phyloP scores from a whole-genome alignment of 192 early-diverging fungal genomes.

The Coemansia sp. region DNA sequence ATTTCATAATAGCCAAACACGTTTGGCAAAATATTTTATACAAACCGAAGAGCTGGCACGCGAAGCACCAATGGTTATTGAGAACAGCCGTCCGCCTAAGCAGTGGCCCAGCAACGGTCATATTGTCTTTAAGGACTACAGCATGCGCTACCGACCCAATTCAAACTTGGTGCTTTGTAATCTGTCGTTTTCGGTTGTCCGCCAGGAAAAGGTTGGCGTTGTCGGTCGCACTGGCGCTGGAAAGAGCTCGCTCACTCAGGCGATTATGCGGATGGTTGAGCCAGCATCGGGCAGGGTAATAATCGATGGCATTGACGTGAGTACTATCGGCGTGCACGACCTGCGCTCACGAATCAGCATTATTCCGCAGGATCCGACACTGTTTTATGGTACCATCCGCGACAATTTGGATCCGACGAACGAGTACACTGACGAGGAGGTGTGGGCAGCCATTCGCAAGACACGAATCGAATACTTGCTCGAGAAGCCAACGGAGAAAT shows the following conservation, averaged over 20 bases:
- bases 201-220: slow-evolving; percentile 71
- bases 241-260: slow-evolving; percentile 59
- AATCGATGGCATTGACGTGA: slow-evolving; percentile 64
- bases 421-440: slow-evolving; percentile 54
- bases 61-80: slow-evolving; percentile 64
- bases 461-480: slow-evolving; percentile 20
- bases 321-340: slow-evolving; percentile 55
- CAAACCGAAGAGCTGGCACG: too few species aligned
- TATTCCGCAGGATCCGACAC: slow-evolving; percentile 68
- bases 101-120: slow-evolving; percentile 66
- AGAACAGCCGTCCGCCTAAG: slow-evolving; percentile 48
- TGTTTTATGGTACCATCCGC: slow-evolving; percentile 64
- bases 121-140: slow-evolving; percentile 52
- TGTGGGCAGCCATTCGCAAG: slow-evolving; percentile 63
- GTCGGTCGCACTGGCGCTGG: slow-evolving; percentile 87
- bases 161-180: slow-evolving; percentile 15
- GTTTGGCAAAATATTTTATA: too few species aligned
- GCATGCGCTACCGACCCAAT: slow-evolving; percentile 15
- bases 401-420: slow-evolving; percentile 71
- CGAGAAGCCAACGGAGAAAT: slow-evolving; percentile 40
- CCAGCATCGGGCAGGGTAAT: slow-evolving; percentile 49
- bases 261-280: slow-evolving; percentile 68
- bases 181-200: slow-evolving; percentile 56
- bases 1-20: slow-evolving; percentile 2
- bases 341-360: slow-evolving; percentile 61